These are phyloP conservation scores for Ganoderma lingzhi DNA, from an alignment of 1,284 basidiomycete genomes.

Conservation along the genomic window DNA sequence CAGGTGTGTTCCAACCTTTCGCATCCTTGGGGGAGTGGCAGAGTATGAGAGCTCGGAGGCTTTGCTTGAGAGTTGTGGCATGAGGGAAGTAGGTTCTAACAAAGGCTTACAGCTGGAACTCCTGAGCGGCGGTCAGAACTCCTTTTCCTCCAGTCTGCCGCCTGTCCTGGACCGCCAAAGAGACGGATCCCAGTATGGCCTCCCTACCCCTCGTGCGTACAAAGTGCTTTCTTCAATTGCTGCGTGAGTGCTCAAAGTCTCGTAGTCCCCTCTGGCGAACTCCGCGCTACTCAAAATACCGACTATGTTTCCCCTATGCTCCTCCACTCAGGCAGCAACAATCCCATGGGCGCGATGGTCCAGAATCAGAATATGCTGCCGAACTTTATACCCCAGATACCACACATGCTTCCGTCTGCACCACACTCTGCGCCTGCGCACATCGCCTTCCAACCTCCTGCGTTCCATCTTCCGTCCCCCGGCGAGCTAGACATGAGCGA, in stretches of 20 bases:
- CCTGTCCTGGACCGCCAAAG: slow-evolving; percentile 46
- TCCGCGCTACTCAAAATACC: slow-evolving; percentile 64
- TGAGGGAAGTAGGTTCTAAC: slow-evolving; percentile 3
- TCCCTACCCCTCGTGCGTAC: slow-evolving; percentile 76
- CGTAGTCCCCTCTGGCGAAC: slow-evolving; percentile 69
- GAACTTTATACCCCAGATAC: slow-evolving; percentile 37
- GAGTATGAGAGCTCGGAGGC: not conserved
- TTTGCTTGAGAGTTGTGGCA: not conserved
- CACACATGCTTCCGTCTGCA: slow-evolving; percentile 42
- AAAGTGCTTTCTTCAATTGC: slow-evolving; percentile 7
- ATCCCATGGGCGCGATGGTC: slow-evolving; percentile 39
- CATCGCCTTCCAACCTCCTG: slow-evolving; percentile 60
- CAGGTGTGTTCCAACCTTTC: slow-evolving; percentile 57
- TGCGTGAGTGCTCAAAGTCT: slow-evolving; percentile 5
- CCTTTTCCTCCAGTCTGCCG: slow-evolving; percentile 41
- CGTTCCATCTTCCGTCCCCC: slow-evolving; percentile 47
- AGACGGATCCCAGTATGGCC: slow-evolving; percentile 58
- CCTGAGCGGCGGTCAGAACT: slow-evolving; percentile 60
- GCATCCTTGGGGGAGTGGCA: slow-evolving; percentile 1
- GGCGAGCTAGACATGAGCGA: slow-evolving; percentile 68
- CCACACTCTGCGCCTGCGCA: slow-evolving; percentile 68
- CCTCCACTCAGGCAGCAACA: slow-evolving; percentile 44
- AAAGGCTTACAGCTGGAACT: slow-evolving; percentile 66
- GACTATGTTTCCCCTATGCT: slow-evolving; percentile 73
- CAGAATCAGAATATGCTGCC: slow-evolving; percentile 42